phyloP scores from a whole-genome alignment of 805 yeast species.

The Lipomyces sp. region DNA sequence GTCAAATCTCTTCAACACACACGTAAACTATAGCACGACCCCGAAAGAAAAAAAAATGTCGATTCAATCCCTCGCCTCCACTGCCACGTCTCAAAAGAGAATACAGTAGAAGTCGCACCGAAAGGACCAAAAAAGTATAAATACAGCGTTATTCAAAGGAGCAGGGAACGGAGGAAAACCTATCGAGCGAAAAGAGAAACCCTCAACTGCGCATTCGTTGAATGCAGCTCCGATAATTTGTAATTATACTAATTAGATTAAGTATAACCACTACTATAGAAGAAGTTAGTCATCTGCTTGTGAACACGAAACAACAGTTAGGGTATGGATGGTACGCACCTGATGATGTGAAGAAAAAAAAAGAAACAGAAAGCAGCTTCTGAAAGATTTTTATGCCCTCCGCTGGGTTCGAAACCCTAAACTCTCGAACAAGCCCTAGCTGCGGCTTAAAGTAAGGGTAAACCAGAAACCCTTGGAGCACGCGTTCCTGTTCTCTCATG shows the following conservation, averaged over 20 bases:
- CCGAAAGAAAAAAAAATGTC: slow-evolving; percentile 13
- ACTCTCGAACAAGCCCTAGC: slow-evolving; percentile 2
- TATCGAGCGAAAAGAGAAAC: slow-evolving; percentile 21
- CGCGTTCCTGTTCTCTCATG: too few species aligned
- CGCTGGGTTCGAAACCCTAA: slow-evolving; percentile 8
- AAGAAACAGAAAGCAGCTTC: not conserved
- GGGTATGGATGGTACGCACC: slow-evolving; percentile 12
- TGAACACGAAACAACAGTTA: not conserved
- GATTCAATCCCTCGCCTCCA: slow-evolving; percentile 24
- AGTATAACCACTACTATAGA: slow-evolving; percentile 30
- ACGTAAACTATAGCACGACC: too few species aligned
- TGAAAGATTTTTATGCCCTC: not conserved
- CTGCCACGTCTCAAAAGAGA: slow-evolving; percentile 5
- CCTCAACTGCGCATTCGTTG: slow-evolving; percentile 28
- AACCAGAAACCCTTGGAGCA: too few species aligned
- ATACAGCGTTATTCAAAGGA: slow-evolving; percentile 26
- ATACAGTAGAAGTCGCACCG: slow-evolving; percentile 21
- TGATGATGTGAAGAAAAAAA: slow-evolving; percentile 28
- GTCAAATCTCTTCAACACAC: too few species aligned
- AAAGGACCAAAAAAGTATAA: slow-evolving; percentile 12
- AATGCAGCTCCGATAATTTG: slow-evolving; percentile 30
- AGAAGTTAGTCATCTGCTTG: slow-evolving; percentile 11
- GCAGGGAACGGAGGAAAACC: slow-evolving; percentile 32
- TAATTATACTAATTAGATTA: slow-evolving; percentile 28
- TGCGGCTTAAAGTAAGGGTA: too few species aligned